Evolutionary conservation across 768 basidiomycete genomes (phyloP), one percentile per base, ranked within the genome.

Genomic region (Leccinellum albellum): DNA sequence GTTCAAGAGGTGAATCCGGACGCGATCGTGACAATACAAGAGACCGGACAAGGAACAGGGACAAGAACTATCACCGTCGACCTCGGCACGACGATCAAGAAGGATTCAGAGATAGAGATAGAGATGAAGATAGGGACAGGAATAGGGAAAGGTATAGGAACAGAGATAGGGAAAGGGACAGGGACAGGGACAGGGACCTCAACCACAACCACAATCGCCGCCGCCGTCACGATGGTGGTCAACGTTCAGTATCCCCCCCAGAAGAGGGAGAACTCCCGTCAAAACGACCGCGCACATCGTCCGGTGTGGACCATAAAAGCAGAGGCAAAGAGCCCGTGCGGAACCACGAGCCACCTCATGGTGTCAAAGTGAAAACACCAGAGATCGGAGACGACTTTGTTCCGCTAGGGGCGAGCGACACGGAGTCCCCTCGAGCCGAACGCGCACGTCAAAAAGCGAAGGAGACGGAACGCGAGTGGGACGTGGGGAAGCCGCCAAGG

Each of bases 401-500:
- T 40, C 72, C 74, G 1, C 50, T 72, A 28, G 55, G 14, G 7
- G 56, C 42, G 26, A 63, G 61, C 53, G 72, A 67, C 6, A 29
- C 44, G 15, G 62, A 63, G 12, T 32, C 55, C 0, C 57, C 57
- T 3, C 60, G 54, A 12, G 55, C 61, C 3, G 70, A 70, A 44
- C 53, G 51, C 47, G 58, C 61, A 3, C 58, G 55, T 29, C 59
- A 61, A 31, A 68, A 67, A 51, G 67, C 57, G 13, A 64, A 56
- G 56, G 56, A 37, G 17, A 15, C 31, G 20, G 74, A 68, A 53
- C 73, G 79, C 31, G 78, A 80, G 53, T 72, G 77, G 75, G 79
- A 78, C 52, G 58, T 61, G 53, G 76, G 73, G 37, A 77, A 75
- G 57, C 61, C 54, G 6, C 45, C 53, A 51, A 62, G 66, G 61